These are phyloP conservation scores for Mycena polygramma DNA, from an alignment of 768 basidiomycete genomes.

Conservation along the genomic window DNA sequence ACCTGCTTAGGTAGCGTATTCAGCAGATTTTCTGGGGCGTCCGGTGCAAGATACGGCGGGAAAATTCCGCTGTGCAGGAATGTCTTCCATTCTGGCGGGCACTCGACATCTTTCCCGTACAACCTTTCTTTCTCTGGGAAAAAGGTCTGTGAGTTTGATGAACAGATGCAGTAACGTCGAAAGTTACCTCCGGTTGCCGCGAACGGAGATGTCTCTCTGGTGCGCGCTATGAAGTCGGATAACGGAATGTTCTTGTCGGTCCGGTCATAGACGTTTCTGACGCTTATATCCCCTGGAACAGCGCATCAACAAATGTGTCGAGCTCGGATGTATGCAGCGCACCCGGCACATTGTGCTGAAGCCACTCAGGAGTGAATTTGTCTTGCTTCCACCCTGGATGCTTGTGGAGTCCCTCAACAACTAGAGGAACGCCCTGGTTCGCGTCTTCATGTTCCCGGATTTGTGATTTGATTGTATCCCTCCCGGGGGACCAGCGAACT, in stretches of 20 bases:
- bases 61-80: slow-evolving; percentile 69
- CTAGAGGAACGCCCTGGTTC: slow-evolving; percentile 65
- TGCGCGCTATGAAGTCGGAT: slow-evolving; percentile 64
- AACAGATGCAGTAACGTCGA: neutral
- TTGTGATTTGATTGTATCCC: slow-evolving; percentile 40
- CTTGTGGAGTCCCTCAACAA: slow-evolving; percentile 73
- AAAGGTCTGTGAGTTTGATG: slow-evolving; percentile 14
- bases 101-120: slow-evolving; percentile 85
- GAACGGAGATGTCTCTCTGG: slow-evolving; percentile 51
- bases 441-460: slow-evolving; percentile 61
- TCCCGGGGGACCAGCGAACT: slow-evolving; percentile 48
- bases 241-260: slow-evolving; percentile 66
- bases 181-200: slow-evolving; percentile 55
- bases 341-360: slow-evolving; percentile 54
- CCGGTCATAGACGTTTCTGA: slow-evolving; percentile 74
- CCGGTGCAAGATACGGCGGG: slow-evolving; percentile 66
- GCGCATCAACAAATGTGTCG: neutral
- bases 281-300: slow-evolving; percentile 63
- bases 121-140: slow-evolving; percentile 67
- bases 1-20: slow-evolving; percentile 67
- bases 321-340: slow-evolving; percentile 16
- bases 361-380: slow-evolving; percentile 70
- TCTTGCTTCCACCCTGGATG: slow-evolving; percentile 66
- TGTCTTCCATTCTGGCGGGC: slow-evolving; percentile 73
- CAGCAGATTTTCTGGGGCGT: slow-evolving; percentile 69